These are phyloP conservation scores for Peterozyma toletana DNA, from an alignment of 805 yeast genomes.

Conservation along the genomic window DNA sequence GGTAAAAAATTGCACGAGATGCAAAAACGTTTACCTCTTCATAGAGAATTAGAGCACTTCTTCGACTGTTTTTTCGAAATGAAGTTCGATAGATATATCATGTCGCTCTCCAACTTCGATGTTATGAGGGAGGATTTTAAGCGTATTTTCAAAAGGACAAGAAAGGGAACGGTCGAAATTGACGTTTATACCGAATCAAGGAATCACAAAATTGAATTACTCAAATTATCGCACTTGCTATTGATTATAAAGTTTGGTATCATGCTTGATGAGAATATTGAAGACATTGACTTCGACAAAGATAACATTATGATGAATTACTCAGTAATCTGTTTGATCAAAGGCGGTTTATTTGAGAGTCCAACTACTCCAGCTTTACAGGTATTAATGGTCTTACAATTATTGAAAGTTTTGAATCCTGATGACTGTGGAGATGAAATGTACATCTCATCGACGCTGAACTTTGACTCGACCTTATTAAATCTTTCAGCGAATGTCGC, in stretches of 20 bases:
- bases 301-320: constrained; percentile 1
- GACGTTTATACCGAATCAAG: constrained; percentile 1
- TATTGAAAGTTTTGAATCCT: constrained; percentile 1
- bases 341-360: neutral
- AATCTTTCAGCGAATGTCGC: neutral
- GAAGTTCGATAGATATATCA: constrained; percentile 1
- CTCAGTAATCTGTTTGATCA: constrained; percentile 1
- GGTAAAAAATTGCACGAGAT: constrained; percentile 8
- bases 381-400: neutral
- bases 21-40: constrained; percentile 1
- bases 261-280: constrained; percentile 1
- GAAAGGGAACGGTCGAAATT: constrained; percentile 5
- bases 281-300: neutral
- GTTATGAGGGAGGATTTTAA: constrained; percentile 2
- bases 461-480: neutral
- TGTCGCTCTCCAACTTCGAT: neutral
- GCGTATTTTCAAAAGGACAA: constrained; percentile 5
- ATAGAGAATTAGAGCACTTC: constrained; percentile 1
- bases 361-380: constrained; percentile 1
- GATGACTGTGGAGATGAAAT: constrained; percentile 4
- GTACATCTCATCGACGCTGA: neutral
- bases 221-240: constrained; percentile 2
- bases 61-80: constrained; percentile 5
- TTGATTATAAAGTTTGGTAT: constrained; percentile 5
- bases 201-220: constrained; percentile 2